Conservation (phyloP, 345 rosid genomes). For the Citrus unshiu region DNA sequence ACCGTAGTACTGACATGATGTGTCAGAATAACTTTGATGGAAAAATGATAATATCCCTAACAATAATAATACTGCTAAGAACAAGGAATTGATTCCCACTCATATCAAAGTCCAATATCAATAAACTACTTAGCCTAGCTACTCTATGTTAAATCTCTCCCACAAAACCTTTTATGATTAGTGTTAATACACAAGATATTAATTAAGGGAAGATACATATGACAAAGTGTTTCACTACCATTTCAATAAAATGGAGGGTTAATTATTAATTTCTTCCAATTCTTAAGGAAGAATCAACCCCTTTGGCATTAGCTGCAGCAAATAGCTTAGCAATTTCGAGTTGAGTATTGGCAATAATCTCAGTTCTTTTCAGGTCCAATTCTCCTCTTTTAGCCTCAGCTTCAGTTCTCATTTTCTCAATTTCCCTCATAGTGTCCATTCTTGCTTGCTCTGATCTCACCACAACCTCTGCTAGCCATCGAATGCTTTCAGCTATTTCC, state of each 20-base stretch:
- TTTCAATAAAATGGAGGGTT: background rate
- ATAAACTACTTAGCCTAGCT: too few species aligned
- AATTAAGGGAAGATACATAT: background rate
- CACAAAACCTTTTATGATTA: background rate
- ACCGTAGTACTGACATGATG: too few species aligned
- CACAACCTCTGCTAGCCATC: constrained; percentile 82
- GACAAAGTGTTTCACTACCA: too few species aligned
- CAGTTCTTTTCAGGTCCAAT: constrained; percentile 85
- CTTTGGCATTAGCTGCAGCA: constrained; percentile 45
- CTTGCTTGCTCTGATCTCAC: constrained; percentile 82
- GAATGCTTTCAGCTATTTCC: constrained; percentile 75
- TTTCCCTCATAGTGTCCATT: constrained; percentile 83
- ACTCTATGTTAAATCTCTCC: background rate
- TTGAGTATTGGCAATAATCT: constrained; percentile 85
- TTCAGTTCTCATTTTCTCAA: constrained; percentile 88
- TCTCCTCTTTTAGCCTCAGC: constrained; percentile 83
- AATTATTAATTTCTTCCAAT: constrained; percentile 61
- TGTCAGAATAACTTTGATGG: too few species aligned
- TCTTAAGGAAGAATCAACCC: constrained; percentile 73
- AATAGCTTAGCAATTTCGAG: constrained; percentile 87
- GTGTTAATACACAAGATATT: background rate
- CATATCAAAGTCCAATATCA: too few species aligned
- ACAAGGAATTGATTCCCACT: too few species aligned
- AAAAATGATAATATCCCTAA: too few species aligned
- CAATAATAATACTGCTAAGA: too few species aligned